Evolutionary conservation across 768 basidiomycete genomes (phyloP), one percentile per base, ranked within the genome.

Genomic region (Russula vinacea): DNA sequence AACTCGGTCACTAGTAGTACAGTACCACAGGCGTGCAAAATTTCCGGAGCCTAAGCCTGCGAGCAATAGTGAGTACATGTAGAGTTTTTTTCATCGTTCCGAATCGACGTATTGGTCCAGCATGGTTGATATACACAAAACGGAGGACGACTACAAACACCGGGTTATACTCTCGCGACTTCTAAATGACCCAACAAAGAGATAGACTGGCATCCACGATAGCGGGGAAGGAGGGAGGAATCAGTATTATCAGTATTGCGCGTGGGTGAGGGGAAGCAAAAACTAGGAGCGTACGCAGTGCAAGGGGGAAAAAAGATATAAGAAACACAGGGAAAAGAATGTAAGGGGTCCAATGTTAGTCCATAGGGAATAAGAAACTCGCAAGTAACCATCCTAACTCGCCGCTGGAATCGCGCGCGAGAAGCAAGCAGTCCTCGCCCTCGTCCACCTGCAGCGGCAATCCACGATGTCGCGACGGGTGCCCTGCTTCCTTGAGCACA

Each of bases 381-480:
- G 90, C 90, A 66, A 93, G 73, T 3, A 87, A 86, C 91, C 91
- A 92, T 0, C 90, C 90, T 19, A 92, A 80, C 11, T 80, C 78
- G 13, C 83, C 81, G 5, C 66, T 60, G 39, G 70, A 73, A 72
- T 87, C 83, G 49, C 89, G 77, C 66, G 87, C 89, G 29, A 92
- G 80, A 58, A 93, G 75, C 66, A 93, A 75, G 75, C 90, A 92
- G 69, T 92, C 91, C 50, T 83, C 83, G 13, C 80, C 80, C 67
- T 90, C 90, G 68, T 92, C 90, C 56, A 92, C 87, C 69, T 87
- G 85, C 61, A 93, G 71, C 3, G 91, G 91, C 47, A 93, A 75
- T 68, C 88, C 83, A 5, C 81, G 79, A 70, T 91, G 89, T 24
- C 82, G 79, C 60, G 85, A 85, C 16, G 91, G 91, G 71, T 92